These are phyloP conservation scores for Lachnum nothofagi DNA, from an alignment of 2,329 filamentous ascomycete genomes.

Conservation along the genomic window DNA sequence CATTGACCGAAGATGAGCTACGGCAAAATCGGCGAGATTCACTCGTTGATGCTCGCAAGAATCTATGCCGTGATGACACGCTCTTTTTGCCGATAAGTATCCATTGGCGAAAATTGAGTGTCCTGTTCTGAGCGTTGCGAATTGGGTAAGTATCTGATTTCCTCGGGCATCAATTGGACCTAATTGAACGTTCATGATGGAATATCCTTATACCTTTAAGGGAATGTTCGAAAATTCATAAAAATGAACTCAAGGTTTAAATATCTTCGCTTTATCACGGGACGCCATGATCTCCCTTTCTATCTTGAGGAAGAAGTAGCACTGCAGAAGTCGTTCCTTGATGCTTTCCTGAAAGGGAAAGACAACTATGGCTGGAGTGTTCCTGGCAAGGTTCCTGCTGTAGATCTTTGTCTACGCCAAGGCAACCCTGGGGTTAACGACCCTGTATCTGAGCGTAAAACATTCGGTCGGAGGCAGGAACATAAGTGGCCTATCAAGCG, in stretches of 20 bases:
- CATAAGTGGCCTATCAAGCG: slow-evolving; percentile 62
- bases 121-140: slow-evolving; percentile 61
- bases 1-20: no score
- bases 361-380: slow-evolving; percentile 57
- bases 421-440: slow-evolving; percentile 65
- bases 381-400: slow-evolving; percentile 53
- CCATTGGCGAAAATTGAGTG: slow-evolving; percentile 60
- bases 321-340: slow-evolving; percentile 61
- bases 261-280: slow-evolving; percentile 64
- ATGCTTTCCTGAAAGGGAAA: slow-evolving; percentile 65
- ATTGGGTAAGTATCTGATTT: no score
- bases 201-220: slow-evolving; percentile 62
- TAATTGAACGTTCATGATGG: no score
- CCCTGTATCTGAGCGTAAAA: slow-evolving; percentile 52
- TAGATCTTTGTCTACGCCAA: slow-evolving; percentile 58
- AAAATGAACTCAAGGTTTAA: slow-evolving; percentile 62
- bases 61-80: slow-evolving; percentile 50
- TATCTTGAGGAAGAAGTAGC: slow-evolving; percentile 67
- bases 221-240: slow-evolving; percentile 61
- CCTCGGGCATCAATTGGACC: no score
- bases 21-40: slow-evolving; percentile 40
- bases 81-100: slow-evolving; percentile 42
- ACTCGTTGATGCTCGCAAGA: slow-evolving; percentile 41
- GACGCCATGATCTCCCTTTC: slow-evolving; percentile 67
- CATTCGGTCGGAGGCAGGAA: slow-evolving; percentile 52